These are phyloP conservation scores for Termitomyces sp. DNA, from an alignment of 768 basidiomycete species.

Conservation along the genomic window DNA sequence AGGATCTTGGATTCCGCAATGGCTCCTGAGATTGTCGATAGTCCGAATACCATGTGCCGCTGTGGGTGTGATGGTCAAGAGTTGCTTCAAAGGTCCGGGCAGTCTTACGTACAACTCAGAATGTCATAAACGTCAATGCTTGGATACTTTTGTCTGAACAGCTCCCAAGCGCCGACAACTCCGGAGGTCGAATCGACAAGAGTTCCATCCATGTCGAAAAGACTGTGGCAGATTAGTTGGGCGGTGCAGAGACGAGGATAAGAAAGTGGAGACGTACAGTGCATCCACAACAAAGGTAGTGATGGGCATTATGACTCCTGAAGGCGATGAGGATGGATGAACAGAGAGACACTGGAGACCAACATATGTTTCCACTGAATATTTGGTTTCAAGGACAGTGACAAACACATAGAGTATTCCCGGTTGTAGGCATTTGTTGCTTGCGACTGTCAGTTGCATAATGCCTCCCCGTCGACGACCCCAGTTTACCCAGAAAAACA, in stretches of 20 bases:
- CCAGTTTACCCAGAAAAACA: constrained; percentile 74
- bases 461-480: constrained; percentile 78
- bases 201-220: constrained; percentile 85
- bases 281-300: constrained; percentile 33
- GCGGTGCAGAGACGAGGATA: not conserved
- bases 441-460: constrained; percentile 18
- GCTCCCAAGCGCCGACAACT: constrained; percentile 77
- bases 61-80: constrained; percentile 20
- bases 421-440: not conserved
- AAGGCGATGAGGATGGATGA: constrained; percentile 2
- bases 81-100: not conserved
- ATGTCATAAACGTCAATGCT: constrained; percentile 54
- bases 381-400: constrained; percentile 30
- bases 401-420: constrained; percentile 28
- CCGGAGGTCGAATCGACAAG: constrained; percentile 79
- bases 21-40: constrained; percentile 68
- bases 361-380: constrained; percentile 8
- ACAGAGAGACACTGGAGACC: not conserved
- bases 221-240: constrained; percentile 27
- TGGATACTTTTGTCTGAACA: constrained; percentile 69
- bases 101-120: constrained; percentile 47
- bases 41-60: constrained; percentile 83
- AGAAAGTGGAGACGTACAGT: constrained; percentile 26
- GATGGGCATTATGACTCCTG: constrained; percentile 24
- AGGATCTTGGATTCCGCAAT: constrained; percentile 65